A percentile compares a stretch with the other conserved stretches of the same genome.
Conservation (phyloP, 192 early-diverging fungal species). For the Entomortierella beljakovae region DNA sequence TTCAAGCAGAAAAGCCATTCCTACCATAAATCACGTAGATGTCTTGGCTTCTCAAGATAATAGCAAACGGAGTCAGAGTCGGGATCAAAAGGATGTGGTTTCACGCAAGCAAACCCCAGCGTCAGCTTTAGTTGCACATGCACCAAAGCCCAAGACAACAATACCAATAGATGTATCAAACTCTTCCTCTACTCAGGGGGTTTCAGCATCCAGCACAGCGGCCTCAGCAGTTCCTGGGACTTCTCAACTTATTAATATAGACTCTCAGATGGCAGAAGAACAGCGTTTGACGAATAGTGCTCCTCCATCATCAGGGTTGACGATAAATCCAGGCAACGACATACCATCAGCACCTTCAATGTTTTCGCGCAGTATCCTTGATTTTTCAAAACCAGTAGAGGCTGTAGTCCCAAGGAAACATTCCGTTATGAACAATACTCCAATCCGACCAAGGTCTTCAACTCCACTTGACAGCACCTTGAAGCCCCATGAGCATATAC, state of each 20-base stretch:
- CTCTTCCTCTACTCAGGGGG: no score
- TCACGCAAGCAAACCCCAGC: no score
- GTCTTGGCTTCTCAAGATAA: not conserved
- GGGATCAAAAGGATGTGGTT: no score
- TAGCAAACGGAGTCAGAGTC: not conserved
- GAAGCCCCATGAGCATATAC: not conserved
- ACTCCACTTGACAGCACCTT: not conserved
- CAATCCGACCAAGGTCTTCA: not conserved
- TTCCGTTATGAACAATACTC: not conserved
- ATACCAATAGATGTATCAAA: no score
- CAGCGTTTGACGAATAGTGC: no score
- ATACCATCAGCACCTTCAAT: not conserved
- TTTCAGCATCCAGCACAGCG: no score
- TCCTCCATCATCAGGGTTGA: no score
- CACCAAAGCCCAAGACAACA: no score
- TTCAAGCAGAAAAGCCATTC: not conserved
- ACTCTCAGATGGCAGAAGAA: no score
- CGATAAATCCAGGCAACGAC: not conserved
- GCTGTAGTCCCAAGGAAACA: not conserved
- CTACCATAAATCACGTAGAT: not conserved
- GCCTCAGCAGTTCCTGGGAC: no score
- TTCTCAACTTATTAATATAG: no score
- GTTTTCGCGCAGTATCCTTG: slow-evolving; percentile 10
- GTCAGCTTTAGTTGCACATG: no score
- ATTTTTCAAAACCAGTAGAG: slow-evolving; percentile 7